Evolutionary conservation across 2,329 filamentous ascomycete species (phyloP), one percentile per base, ranked within the genome.

Genomic region (Fusarium oxysporum): DNA sequence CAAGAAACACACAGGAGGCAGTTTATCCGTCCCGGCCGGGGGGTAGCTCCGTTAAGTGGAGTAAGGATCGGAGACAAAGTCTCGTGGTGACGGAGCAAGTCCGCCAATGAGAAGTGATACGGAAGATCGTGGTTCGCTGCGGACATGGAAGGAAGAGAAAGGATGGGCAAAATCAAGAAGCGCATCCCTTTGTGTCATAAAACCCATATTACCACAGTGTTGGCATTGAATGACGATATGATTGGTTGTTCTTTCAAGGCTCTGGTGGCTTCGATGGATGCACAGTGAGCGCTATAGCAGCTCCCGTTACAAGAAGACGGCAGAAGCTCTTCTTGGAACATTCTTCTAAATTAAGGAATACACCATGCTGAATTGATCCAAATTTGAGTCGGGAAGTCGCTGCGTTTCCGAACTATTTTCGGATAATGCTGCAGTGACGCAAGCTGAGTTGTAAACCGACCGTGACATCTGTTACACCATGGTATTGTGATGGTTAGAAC

Each of bases 71-170:
- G 8, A 14, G 43, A n/a, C 8, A 9, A 25, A 38, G 40, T 55
- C 53, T 65, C 33, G 25, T 70, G 37, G 30, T 38, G 6, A 21
- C 62, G 68, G 68, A 71, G 68, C 13, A 9, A 33, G 32, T 68
- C 68, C 68, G 25, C 68, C 68, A 71, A 68, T 68, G 1, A 63
- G 9, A 37, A 5, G 11, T 5, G 12, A 54, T 19, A 32, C 17
- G 13, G 14, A 25, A 17, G 16, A 32, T 44, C 32, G 16, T 38
- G 16, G 21, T 17, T 55, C 33, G 17, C 45, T 28, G 16, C 28
- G 38, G n/a, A 17, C 38, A 53, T 32, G 43, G 13, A 25, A 41
- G 25, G 47, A 33, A 33, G 47, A 23, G 30, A 23, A 23, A 50
- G n/a, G 47, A 48, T 25, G 54, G 58, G 59, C 45, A 25, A 65